These are phyloP conservation scores for Persicaria tinctoria DNA, from an alignment of 148 eudicot genomes.

Conservation along the genomic window DNA sequence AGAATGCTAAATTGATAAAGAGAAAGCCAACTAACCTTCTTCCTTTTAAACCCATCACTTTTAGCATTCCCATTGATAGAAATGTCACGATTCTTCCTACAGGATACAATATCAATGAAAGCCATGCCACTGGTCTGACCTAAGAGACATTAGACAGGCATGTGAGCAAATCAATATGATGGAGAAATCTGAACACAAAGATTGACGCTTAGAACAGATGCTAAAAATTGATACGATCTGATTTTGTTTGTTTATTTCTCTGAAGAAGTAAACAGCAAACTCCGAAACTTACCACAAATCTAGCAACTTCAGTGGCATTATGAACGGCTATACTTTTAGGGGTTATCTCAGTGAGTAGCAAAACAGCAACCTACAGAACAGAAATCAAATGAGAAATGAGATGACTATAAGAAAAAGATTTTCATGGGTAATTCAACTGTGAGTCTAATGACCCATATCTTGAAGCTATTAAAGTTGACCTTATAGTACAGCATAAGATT, in stretches of 20 bases:
- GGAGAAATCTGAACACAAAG: neutral
- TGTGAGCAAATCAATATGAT: constrained; percentile 8
- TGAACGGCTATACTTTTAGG: constrained; percentile 99
- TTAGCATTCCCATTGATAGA: constrained; percentile 93
- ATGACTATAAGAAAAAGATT: neutral
- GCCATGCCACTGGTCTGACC: constrained; percentile 99
- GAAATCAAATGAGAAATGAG: neutral
- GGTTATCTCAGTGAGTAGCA: constrained; percentile 98
- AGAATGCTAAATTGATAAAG: neutral
- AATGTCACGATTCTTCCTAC: constrained; percentile 93
- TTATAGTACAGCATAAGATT: too few species aligned
- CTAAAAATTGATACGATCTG: neutral
- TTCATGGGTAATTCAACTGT: neutral
- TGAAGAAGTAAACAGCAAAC: neutral
- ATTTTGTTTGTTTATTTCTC: neutral
- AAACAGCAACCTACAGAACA: constrained; percentile 67
- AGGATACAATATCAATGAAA: constrained; percentile 84
- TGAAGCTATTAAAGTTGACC: too few species aligned
- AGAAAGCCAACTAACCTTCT: constrained; percentile 48
- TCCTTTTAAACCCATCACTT: constrained; percentile 87
- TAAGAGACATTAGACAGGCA: constrained; percentile 29
- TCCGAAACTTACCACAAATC: constrained; percentile 78
- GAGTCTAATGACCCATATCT: too few species aligned
- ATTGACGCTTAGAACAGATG: neutral
- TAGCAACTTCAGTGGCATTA: constrained; percentile 94